Base-by-base conservation (phyloP, 805 yeast species). In the Hanseniaspora jakobsenii region DNA sequence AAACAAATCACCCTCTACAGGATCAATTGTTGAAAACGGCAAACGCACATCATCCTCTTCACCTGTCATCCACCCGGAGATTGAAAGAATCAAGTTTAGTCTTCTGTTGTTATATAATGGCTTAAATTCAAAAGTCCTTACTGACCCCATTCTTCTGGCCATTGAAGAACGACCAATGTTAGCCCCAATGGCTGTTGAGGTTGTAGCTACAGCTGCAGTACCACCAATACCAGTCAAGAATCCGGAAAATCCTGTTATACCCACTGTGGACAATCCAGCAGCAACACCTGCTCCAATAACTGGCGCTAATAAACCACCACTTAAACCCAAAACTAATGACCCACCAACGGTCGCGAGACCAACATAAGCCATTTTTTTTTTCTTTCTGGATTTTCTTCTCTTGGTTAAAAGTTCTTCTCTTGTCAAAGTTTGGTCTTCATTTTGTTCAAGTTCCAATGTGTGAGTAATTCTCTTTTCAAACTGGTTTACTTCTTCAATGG, bases 221-320 rank as follows among this genome's bases (percentile, higher is more conserved):
- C 99, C 98, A 27, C 95, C 98, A 2, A 89, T 83, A 41, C 98
- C 97, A 0, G 96, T 96, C 26, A 91, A 66, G 52, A 91, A 91
- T 1, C 93, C 84, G 13, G 85, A 63, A 0, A 97, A 85, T n/a
- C 99, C 97, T 1, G 83, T 69, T 18, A 93, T 81, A 26, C 99
- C 99, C 18, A 89, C 75, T 0, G 98, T 91, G 1, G 96, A 79
- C 32, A 91, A 67, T 13, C 97, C 99, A 3, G 97, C 97, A 2
- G 97, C 98, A 23, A 91, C 57, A 55, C 99, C 99, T 1, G 97
- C 97, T 40, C 97, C 97, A 55, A 91, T 93, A 2, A 93, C 94
- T 0, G 99, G 99, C 0, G 98, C 98, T 36, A 91, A 65, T 35
- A 91, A 62, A 6, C 99, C 99, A 7, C 95, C 97, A 49, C 95